A percentile compares a stretch with the other conserved stretches of the same genome.
phyloP scores from a whole-genome alignment of 805 yeast species.

The Starmerella riodocensis region DNA sequence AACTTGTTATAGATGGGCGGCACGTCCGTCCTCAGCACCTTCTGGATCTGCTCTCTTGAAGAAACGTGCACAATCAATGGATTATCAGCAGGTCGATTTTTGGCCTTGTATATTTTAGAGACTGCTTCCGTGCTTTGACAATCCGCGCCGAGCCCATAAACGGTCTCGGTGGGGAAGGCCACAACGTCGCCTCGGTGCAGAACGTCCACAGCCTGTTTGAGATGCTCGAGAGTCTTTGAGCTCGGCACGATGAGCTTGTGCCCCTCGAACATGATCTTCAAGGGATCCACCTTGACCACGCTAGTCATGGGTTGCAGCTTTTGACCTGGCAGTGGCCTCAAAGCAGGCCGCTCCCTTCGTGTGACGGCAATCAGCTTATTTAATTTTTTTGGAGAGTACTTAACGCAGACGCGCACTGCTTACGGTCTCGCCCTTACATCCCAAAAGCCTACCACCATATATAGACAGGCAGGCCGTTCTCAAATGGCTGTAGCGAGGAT shows the following conservation, averaged over 20 bases:
- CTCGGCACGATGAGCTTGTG: slow-evolving; percentile 24
- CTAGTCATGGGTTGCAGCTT: slow-evolving; percentile 25
- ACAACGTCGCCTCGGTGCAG: slow-evolving; percentile 49
- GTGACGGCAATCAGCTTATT: too few relatives aligned
- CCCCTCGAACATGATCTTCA: slow-evolving; percentile 37
- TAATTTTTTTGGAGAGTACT: background rate
- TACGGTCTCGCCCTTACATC: too few relatives aligned
- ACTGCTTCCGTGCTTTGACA: slow-evolving; percentile 65
- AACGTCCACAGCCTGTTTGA: slow-evolving; percentile 46
- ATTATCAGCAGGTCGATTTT: slow-evolving; percentile 89
- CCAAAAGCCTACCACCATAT: too few relatives aligned
- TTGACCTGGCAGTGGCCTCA: background rate
- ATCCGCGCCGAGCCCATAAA: slow-evolving; percentile 88
- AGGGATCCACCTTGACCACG: slow-evolving; percentile 43
- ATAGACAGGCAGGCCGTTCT: too few relatives aligned
- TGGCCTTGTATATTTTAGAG: slow-evolving; percentile 65
- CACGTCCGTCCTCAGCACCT: slow-evolving; percentile 44
- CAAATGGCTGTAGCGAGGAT: too few relatives aligned
- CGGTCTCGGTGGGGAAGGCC: slow-evolving; percentile 95
- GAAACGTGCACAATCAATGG: slow-evolving; percentile 87
- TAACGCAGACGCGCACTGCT: too few relatives aligned
- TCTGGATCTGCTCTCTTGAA: slow-evolving; percentile 54
- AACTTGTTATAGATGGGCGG: slow-evolving; percentile 59
- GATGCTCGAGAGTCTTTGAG: slow-evolving; percentile 36
- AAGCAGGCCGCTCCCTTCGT: too few relatives aligned